Evolutionary conservation across 805 yeast species (phyloP), one percentile per base, ranked within the genome.

Genomic region (Ogataea henricii): DNA sequence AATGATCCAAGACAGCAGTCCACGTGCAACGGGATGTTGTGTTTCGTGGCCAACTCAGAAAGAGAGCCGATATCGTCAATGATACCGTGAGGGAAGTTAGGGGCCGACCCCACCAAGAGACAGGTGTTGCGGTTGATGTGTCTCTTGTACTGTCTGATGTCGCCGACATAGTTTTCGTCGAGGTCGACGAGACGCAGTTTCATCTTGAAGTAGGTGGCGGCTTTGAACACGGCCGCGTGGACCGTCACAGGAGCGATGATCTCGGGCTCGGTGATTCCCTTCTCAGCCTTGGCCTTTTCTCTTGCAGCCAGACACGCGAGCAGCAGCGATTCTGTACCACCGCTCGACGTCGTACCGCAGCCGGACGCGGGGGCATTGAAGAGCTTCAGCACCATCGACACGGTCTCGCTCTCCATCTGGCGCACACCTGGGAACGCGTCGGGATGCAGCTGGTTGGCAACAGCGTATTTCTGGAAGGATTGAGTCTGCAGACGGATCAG

Each of bases 1-100:
- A 94, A 92, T 0, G 97, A 91, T 1, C 99, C 99, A 26, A 92
- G 71, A 65, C 99, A 92, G 36, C 97, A 92, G 66, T 92, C 99
- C 40, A 94, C 97, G 60, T 92, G 99, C 20, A 94, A 73, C 1
- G 97, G 97, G 38, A 94, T 81, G n/a, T 77, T 67, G 65, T 87
- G 70, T 39, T 70, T 72, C n/a, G 77, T 57, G 0, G 92, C 94
- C 23, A 90, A 56, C 27, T 76, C 60, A 22, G 94, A 81, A 20
- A 92, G 73, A 0, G 75, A 80, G 55, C 78, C 86, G 50, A 92
- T 90, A 62, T 92, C 94, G 68, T 92, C 99, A 48, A 89, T 82
- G 40, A 94, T 87, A 10, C 99, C 99, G 64, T 92, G 97, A 2
- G 99, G 98, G 68, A 84, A 92, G 71, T 92, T 92, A 33, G 99